Evolutionary conservation across 1,284 basidiomycete species (phyloP), one percentile per base, ranked within the genome.

Genomic region (Omphalotus olearius): DNA sequence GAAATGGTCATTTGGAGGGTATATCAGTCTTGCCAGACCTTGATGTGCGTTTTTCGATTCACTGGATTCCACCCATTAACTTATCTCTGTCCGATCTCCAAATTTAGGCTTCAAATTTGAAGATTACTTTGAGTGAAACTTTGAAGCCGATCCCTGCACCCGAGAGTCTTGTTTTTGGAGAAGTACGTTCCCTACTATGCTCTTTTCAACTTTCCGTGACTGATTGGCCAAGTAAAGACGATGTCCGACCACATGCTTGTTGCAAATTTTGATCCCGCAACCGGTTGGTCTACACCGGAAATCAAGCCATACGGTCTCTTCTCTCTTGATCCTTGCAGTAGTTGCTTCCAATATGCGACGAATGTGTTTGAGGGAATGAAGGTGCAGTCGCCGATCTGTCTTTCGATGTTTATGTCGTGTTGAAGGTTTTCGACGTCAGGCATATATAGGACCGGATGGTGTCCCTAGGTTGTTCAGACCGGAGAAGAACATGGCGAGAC

Each of bases 351-450:
- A 47, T 95, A 94, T 62, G 83, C 82, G 13, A 74, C 84, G 1
- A 88, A 80, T 55, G 71, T 91, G 3, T 95, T 93, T 57, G 92
- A 95, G 65, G 93, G 93, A 1, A 88, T 94, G 85, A 95, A 96
- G 76, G 83, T 79, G 30, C 57, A 30, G 5, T 4, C 26, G 50
- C 7, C 23, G n/a, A 13, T 45, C 35, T 44, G 35, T 40, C 20
- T 36, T 25, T 18, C n/a, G 16, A 46, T 38, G 13, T 51, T 28
- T 11, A 26, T 10, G 20, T 18, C n/a, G 14, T 17, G n/a, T 10
- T 33, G 2, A 36, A 30, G n/a, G n/a, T 41, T 39, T 50, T 35
- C 4, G 36, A 23, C 3, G 20, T 0, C 25, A 85, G 83, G 92
- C 91, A 1, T 93, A 91, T 71, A 67, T 79, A 5, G 86, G 80